phyloP scores from a whole-genome alignment of 1,139 yeast genomes.

The Pichia sorboxylosa region DNA sequence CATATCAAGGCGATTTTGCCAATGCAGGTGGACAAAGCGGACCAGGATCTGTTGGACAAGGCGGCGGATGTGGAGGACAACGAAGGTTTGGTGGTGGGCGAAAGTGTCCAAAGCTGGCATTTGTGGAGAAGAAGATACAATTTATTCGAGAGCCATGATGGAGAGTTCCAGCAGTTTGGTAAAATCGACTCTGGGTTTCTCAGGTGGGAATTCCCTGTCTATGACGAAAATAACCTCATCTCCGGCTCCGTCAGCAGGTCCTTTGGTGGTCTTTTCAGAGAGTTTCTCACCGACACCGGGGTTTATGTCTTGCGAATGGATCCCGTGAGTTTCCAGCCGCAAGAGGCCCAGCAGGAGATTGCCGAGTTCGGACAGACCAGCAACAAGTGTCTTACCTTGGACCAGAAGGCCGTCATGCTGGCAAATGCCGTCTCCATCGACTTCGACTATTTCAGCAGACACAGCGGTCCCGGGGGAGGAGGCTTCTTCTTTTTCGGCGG shows the following conservation, averaged over 20 bases:
- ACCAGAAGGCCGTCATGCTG: constrained; percentile 74
- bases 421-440: constrained; percentile 88
- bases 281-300: constrained; percentile 88
- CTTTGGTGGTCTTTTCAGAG: constrained; percentile 92
- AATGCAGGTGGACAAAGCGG: background rate
- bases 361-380: constrained; percentile 25
- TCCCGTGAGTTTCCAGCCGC: constrained; percentile 46
- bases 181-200: constrained; percentile 77
- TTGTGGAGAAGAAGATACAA: constrained; percentile 83
- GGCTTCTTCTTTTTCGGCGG: constrained; percentile 27
- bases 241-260: constrained; percentile 78
- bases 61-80: constrained; percentile 14
- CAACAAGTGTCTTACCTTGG: constrained; percentile 40
- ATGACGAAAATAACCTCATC: constrained; percentile 43
- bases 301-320: constrained; percentile 81
- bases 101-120: constrained; percentile 88
- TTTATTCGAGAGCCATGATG: constrained; percentile 40
- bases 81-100: constrained; percentile 56
- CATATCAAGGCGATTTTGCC: constrained; percentile 70
- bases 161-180: constrained; percentile 63
- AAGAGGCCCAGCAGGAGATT: constrained; percentile 22
- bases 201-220: constrained; percentile 75
- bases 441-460: constrained; percentile 89
- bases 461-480: constrained; percentile 43
- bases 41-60: background rate